Evolutionary conservation across 176 grass and related monocot species (phyloP).

Genomic region (Carex kokanica): DNA sequence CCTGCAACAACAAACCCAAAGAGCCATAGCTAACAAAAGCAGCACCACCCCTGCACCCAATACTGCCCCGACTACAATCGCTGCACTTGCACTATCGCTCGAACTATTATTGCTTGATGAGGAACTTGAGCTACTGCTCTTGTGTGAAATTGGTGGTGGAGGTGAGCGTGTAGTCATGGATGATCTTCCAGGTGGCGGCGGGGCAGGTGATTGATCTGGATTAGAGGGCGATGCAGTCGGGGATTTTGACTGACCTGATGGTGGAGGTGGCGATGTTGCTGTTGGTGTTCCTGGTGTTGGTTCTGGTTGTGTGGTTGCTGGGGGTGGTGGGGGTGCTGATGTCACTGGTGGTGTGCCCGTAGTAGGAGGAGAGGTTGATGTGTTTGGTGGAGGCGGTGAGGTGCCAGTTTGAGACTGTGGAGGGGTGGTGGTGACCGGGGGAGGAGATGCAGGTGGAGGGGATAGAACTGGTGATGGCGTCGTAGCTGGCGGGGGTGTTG

Average conservation of each 20-base stretch:
- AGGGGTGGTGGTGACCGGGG: neutral
- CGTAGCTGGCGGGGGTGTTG: neutral
- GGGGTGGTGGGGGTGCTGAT: neutral
- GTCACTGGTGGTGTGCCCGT: neutral
- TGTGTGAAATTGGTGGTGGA: slow-evolving; percentile 16
- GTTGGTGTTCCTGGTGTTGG: neutral
- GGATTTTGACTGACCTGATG: neutral
- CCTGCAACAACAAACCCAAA: slow-evolving; percentile 23
- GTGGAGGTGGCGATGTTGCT: neutral
- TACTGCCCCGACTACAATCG: neutral
- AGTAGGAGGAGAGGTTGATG: neutral
- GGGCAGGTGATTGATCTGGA: slow-evolving; percentile 2
- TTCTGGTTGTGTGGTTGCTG: neutral
- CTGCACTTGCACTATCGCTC: neutral
- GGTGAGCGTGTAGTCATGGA: neutral
- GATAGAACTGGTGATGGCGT: neutral
- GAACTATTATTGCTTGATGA: neutral
- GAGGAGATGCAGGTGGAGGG: neutral
- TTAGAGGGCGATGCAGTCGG: neutral
- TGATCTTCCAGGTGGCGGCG: neutral
- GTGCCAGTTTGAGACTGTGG: neutral
- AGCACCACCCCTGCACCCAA: neutral
- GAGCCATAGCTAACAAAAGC: neutral
- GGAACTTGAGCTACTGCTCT: neutral
- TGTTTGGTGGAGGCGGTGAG: slow-evolving; percentile 9